phyloP scores from a whole-genome alignment of 1,139 yeast genomes.

The Taphrina confusa region DNA sequence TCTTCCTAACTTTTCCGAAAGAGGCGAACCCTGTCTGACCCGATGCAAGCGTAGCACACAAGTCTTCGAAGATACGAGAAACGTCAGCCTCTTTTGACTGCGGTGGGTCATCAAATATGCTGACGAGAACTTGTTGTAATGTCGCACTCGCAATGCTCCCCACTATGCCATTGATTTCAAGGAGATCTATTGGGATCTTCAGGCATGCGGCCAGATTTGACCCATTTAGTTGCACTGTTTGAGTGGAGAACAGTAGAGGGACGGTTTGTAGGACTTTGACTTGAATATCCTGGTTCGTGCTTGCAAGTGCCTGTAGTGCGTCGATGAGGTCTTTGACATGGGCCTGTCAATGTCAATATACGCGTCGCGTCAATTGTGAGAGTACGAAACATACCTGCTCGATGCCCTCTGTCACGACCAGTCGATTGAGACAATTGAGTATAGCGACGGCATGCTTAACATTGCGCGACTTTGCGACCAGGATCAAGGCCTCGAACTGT shows the following conservation, averaged over 20 bases:
- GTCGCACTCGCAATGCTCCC: conserved; percentile 27
- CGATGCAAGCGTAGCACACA: conserved; percentile 7
- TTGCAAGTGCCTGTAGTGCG: conserved; percentile 1
- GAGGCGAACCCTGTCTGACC: conserved; percentile 6
- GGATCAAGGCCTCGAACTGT: conserved; percentile 7
- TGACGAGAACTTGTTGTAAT: conserved; percentile 16
- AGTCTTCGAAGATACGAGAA: conserved; percentile 23
- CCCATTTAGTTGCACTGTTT: background rate
- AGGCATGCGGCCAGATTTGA: conserved; percentile 1
- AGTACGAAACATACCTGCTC: background rate
- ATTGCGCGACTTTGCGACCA: conserved; percentile 16
- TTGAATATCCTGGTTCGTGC: conserved; percentile 7
- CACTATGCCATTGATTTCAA: conserved; percentile 20
- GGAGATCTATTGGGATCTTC: conserved; percentile 5
- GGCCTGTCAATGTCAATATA: background rate
- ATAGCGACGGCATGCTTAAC: conserved; percentile 11
- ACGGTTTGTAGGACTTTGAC: conserved; percentile 29
- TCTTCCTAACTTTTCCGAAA: background rate
- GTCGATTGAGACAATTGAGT: conserved; percentile 1
- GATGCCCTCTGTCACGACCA: background rate
- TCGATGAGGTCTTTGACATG: conserved; percentile 21
- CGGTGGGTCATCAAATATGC: conserved; percentile 11
- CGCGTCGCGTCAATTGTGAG: background rate
- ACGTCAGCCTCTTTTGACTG: conserved; percentile 20
- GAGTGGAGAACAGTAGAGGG: conserved; percentile 6